phyloP scores from a whole-genome alignment of 768 basidiomycete species.

The Collybia sordida region DNA sequence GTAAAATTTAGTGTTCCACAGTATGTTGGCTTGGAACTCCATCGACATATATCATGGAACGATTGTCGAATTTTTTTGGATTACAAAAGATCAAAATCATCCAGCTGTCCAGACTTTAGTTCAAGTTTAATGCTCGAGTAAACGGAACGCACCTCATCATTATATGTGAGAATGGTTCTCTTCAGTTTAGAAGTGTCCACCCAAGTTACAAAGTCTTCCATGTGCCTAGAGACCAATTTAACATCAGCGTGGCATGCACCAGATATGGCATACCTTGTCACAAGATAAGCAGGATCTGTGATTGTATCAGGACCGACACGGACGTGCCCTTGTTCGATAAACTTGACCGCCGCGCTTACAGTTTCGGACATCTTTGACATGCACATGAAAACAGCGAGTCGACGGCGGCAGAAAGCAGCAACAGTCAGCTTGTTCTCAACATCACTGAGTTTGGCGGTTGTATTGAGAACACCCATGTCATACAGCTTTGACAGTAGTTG shows the following conservation, averaged over 20 bases:
- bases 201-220: slow-evolving; percentile 99
- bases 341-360: slow-evolving; percentile 91
- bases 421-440: slow-evolving; percentile 97
- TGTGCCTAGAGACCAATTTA: slow-evolving; percentile 54
- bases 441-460: slow-evolving; percentile 87
- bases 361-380: slow-evolving; percentile 94
- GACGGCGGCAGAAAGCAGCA: slow-evolving; percentile 87
- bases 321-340: slow-evolving; percentile 98
- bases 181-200: slow-evolving; percentile 97
- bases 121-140: slow-evolving; percentile 13
- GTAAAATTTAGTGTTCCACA: too few relatives aligned
- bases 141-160: slow-evolving; percentile 72
- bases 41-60: too few relatives aligned
- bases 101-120: slow-evolving; percentile 53
- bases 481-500: slow-evolving; percentile 93
- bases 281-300: slow-evolving; percentile 94
- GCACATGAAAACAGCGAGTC: slow-evolving; percentile 91
- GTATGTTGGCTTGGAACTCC: too few relatives aligned
- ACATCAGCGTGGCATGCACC: neutral
- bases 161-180: slow-evolving; percentile 93
- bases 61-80: too few relatives aligned
- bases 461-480: slow-evolving; percentile 92
- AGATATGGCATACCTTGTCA: slow-evolving; percentile 63
- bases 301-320: slow-evolving; percentile 95
- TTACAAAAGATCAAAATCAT: slow-evolving; percentile 89